Base-by-base conservation (phyloP, 2,329 filamentous ascomycete species). In the Herpotrichia juniperi region DNA sequence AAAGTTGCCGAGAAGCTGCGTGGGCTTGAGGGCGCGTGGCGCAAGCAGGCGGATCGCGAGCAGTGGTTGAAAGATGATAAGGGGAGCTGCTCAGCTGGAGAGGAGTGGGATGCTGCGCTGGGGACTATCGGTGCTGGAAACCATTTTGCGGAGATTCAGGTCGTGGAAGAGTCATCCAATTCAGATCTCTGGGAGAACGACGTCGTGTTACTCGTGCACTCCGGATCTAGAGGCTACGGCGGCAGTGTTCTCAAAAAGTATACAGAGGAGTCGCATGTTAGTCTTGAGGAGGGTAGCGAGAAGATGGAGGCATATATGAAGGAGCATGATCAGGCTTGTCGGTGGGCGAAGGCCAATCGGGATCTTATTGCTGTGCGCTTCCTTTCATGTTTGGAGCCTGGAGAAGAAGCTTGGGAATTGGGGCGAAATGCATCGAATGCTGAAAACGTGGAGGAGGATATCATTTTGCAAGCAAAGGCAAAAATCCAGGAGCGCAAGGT, bases 331-430 rank as follows among this genome's bases (percentile, higher is more conserved):
- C 57, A 57, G 26, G 73, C 70, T 26, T 76, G 71, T 50, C 50
- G 53, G 17, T 75, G 74, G 73, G 73, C 72, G 2, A 67, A 66
- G 42, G 63, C 63, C 3, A 75, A 73, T 40, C 66, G 73, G 10
- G 70, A 76, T 48, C 59, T 76, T 11, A 76, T 75, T 35, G 73
- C 74, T 2, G 52, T 75, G 9, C 64, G 73, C 1, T 76, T 75
- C 42, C 54, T 74, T 9, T 52, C 67, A 12, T 69, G 69, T 34
- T 60, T 76, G 5, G 43, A 75, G 49, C 66, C 70, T 4, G 64
- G 67, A 1, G 64, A 72, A 17, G 56, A 64, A 31, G 32, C 46
- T 12, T 64, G 65, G 67, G 42, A 56, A 3, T 11, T 65, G 14
- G 61, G 59, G 12, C 48, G 48, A 28, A 59, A 58, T 34, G 21